Percentiles rank a stretch among this genome's conserved stretches.
phyloP scores from a whole-genome alignment of 73 alveolate species.

The Symbiodinium pilosum region DNA sequence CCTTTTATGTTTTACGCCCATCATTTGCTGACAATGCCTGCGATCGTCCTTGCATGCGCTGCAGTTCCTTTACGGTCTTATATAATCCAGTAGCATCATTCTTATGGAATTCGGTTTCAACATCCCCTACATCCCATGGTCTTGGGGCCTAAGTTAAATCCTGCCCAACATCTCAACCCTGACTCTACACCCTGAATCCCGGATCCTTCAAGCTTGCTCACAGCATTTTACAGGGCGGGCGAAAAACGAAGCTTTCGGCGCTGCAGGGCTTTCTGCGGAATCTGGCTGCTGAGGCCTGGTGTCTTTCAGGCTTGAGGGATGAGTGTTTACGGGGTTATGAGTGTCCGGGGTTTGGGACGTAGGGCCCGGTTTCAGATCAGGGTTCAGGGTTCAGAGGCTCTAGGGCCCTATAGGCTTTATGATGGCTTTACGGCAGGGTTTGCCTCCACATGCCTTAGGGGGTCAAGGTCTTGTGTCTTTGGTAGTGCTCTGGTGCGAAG shows the following conservation, averaged over 20 bases:
- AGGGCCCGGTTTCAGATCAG: background rate
- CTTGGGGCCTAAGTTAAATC: too few relatives aligned
- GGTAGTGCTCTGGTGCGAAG: background rate
- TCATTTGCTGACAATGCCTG: too few relatives aligned
- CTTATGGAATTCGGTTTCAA: too few relatives aligned
- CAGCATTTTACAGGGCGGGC: background rate
- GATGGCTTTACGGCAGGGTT: too few relatives aligned
- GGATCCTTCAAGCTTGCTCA: too few relatives aligned
- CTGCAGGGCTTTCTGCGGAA: constrained; percentile 38
- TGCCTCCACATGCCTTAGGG: background rate
- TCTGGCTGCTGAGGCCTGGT: constrained; percentile 51
- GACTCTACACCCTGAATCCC: background rate
- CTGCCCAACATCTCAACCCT: too few relatives aligned
- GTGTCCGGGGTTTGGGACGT: background rate
- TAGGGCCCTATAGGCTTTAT: background rate
- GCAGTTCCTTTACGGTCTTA: too few relatives aligned
- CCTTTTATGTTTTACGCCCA: too few relatives aligned
- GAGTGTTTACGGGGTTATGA: background rate
- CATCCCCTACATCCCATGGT: too few relatives aligned
- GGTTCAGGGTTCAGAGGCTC: background rate
- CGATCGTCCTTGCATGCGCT: too few relatives aligned
- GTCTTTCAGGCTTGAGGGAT: background rate
- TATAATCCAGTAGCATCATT: too few relatives aligned
- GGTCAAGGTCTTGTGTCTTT: background rate
- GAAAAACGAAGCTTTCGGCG: constrained; percentile 32